Evolutionary conservation across 176 grass and related monocot species (phyloP).

Genomic region (maize (Zea mays)): Zm-B73-REFERENCE-NAM-5.0 NC_050100.1:74939001-74939500

Average conservation of each 20-base stretch:
- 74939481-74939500: background rate
- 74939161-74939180: constrained; percentile 97
- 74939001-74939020: constrained; percentile 70
- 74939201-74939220: constrained; percentile 93
- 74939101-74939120: constrained; percentile 90
- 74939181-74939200: constrained; percentile 90
- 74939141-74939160: constrained; percentile 96
- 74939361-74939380: constrained; percentile 84
- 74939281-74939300: constrained; percentile 4
- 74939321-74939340: constrained; percentile 96
- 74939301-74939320: constrained; percentile 35
- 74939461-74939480: background rate
- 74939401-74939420: constrained; percentile 14
- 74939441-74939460: background rate
- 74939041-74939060: constrained; percentile 23
- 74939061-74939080: background rate
- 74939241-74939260: constrained; percentile 27
- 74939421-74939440: constrained; percentile 3
- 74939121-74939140: constrained; percentile 86
- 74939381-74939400: constrained; percentile 20
- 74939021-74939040: constrained; percentile 25
- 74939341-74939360: constrained; percentile 89
- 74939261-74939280: constrained; percentile 9
- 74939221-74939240: constrained; percentile 99
- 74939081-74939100: constrained; percentile 28